Evolutionary conservation across 2,329 filamentous ascomycete species (phyloP).

Genomic region (Trichoderma asperellum): DNA sequence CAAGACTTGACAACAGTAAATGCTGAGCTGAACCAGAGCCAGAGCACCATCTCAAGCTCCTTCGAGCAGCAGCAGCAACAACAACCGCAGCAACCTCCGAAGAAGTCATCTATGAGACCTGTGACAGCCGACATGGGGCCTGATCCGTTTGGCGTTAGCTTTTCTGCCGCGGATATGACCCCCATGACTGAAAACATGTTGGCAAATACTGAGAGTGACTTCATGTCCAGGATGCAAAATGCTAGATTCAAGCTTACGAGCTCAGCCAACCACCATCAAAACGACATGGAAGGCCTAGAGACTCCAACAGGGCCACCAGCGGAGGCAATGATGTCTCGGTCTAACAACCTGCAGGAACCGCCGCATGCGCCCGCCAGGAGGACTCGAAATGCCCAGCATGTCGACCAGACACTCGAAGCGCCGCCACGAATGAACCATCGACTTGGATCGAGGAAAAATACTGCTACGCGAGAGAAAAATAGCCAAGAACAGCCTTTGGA

Average conservation of each 20-base stretch:
- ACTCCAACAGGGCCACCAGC: constrained; percentile 54
- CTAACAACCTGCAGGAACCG: constrained; percentile 46
- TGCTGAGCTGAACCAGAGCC: constrained; percentile 40
- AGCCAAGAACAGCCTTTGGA: constrained; percentile 41
- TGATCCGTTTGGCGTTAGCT: constrained; percentile 58
- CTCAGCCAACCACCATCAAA: constrained; percentile 43
- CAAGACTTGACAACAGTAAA: constrained; percentile 36
- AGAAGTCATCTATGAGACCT: constrained; percentile 48
- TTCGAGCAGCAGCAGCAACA: not conserved
- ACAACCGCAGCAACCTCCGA: constrained; percentile 38
- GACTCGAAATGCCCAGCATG: constrained; percentile 56
- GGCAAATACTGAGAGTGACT: constrained; percentile 56
- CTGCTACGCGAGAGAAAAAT: constrained; percentile 42
- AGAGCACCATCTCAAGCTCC: constrained; percentile 38
- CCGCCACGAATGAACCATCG: constrained; percentile 68
- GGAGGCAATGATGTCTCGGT: constrained; percentile 35
- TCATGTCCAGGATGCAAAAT: constrained; percentile 60
- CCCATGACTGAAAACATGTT: constrained; percentile 47
- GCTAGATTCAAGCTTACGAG: constrained; percentile 52
- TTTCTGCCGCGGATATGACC: constrained; percentile 46
- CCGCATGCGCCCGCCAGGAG: constrained; percentile 58
- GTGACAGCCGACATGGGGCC: constrained; percentile 43
- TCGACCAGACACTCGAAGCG: constrained; percentile 59
- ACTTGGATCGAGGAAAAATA: constrained; percentile 50
- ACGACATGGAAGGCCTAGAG: constrained; percentile 62